Conservation (phyloP, 2,329 filamentous ascomycete species). For the Coniella vitis region DNA sequence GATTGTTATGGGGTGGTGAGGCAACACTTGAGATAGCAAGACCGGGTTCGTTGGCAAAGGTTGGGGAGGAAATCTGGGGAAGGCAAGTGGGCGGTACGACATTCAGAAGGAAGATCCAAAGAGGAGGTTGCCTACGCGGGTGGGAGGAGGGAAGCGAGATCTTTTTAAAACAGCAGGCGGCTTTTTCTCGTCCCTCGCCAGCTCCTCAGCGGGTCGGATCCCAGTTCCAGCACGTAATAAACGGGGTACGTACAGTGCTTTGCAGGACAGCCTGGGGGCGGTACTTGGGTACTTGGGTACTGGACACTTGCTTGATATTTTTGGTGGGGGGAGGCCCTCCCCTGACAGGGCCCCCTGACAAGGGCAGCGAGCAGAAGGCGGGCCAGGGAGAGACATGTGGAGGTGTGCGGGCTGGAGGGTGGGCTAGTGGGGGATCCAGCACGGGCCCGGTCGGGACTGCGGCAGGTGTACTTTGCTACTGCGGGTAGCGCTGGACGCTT, state of each 20-base stretch:
- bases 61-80: conserved; percentile 16
- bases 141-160: conserved; percentile 26
- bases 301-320: background rate
- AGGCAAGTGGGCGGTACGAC: conserved; percentile 20
- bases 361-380: conserved; percentile 4
- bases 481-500: too few species aligned
- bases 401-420: conserved; percentile 7
- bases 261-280: conserved; percentile 2
- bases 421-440: conserved; percentile 1
- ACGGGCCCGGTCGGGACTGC: conserved; percentile 4
- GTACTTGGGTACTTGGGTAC: background rate
- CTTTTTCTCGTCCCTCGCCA: conserved; percentile 10
- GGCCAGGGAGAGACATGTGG: conserved; percentile 14
- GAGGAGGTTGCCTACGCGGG: conserved; percentile 23
- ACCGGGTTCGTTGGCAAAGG: background rate
- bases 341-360: conserved; percentile 3
- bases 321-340: conserved; percentile 14
- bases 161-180: conserved; percentile 16
- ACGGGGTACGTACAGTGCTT: conserved; percentile 9
- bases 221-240: conserved; percentile 16
- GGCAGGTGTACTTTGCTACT: conserved; percentile 5
- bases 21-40: conserved; percentile 1
- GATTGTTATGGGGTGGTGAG: conserved; percentile 9
- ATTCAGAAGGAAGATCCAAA: conserved; percentile 21
- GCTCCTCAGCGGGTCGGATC: conserved; percentile 8